Conservation (phyloP, 805 yeast genomes). For the Sporopachydermia lactativora region DNA sequence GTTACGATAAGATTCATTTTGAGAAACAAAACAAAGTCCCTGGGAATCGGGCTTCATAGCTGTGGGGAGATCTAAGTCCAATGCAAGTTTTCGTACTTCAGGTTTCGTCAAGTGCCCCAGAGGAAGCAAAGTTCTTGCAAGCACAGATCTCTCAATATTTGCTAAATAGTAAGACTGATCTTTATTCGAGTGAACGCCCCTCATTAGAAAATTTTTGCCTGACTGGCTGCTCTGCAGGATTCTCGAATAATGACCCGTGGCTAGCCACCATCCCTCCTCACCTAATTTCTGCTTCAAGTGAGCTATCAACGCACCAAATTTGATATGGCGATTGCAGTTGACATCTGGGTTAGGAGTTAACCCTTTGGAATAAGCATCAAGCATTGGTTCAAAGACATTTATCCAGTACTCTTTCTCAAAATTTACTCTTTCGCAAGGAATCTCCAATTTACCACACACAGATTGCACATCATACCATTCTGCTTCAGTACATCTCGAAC, state of each 20-base stretch:
- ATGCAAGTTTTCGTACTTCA: slow-evolving; percentile 56
- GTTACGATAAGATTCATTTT: slow-evolving; percentile 39
- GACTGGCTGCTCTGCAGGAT: slow-evolving; percentile 24
- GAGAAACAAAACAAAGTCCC: slow-evolving; percentile 84
- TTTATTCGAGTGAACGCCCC: slow-evolving; percentile 46
- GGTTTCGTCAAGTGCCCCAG: slow-evolving; percentile 69
- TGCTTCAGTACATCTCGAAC: slow-evolving; percentile 59
- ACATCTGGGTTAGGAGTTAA: slow-evolving; percentile 92
- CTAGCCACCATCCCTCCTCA: slow-evolving; percentile 57
- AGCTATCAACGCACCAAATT: slow-evolving; percentile 67
- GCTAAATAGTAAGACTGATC: slow-evolving; percentile 91
- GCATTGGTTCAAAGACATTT: slow-evolving; percentile 87
- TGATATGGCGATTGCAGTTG: slow-evolving; percentile 71
- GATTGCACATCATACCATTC: slow-evolving; percentile 79
- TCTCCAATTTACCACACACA: slow-evolving; percentile 43
- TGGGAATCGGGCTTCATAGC: slow-evolving; percentile 86
- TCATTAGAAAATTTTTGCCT: slow-evolving; percentile 31
- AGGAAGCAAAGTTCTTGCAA: slow-evolving; percentile 54
- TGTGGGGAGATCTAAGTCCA: slow-evolving; percentile 34
- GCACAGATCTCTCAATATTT: slow-evolving; percentile 33
- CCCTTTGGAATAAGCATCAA: slow-evolving; percentile 55
- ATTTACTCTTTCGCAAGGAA: slow-evolving; percentile 63
- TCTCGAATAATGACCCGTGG: slow-evolving; percentile 74
- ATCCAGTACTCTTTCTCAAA: slow-evolving; percentile 90
- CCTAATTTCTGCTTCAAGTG: slow-evolving; percentile 25